Base-by-base conservation (phyloP, 2,329 filamentous ascomycete species). In the Claviceps sp. region DNA sequence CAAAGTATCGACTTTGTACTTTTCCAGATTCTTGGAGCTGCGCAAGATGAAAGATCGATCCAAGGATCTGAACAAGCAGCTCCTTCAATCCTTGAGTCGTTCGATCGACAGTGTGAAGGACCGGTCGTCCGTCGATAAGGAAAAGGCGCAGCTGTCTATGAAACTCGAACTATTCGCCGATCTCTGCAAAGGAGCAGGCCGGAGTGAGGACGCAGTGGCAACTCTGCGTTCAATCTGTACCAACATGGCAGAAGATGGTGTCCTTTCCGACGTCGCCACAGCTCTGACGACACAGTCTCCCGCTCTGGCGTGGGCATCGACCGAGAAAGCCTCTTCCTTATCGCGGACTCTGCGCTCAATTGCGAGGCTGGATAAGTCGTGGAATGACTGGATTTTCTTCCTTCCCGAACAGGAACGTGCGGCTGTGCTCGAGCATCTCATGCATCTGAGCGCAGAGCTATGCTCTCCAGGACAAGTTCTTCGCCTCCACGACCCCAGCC, bases 1-100 rank as follows among this genome's bases (percentile, higher is more conserved):
- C 55, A 86, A 82, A 59, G 77, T 88, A 26, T 88, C 85, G 0
- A 83, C 85, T 58, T 72, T 86, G 3, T 87, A 87, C 62, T 88
- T 83, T 62, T 71, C 79, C n/a, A 72, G 78, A 47, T 80, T 81
- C 60, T 67, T 77, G 18, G 70, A 73, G 45, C 62, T 79, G 54
- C 67, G 72, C 14, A 77, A 76, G 48, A 65, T 69, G 24, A 57
- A 66, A 0, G 66, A 67, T 4, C 70, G 64, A 44, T 60, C 63
- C 11, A 68, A 67, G 49, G 62, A 67, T 20, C 52, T 61, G 45
- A 67, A 62, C 53, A 70, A 69, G 58, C 64, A 65, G 18, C 70
- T 76, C 1, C 64, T 85, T 14, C 74, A 77, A 48, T 74, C 81
- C 13, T 71, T 88, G 48, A 77, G 76, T 52, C 75, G 79, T 51